Conservation (phyloP, 2,329 filamentous ascomycete species). For the Zymoseptoria ardabiliae region DNA sequence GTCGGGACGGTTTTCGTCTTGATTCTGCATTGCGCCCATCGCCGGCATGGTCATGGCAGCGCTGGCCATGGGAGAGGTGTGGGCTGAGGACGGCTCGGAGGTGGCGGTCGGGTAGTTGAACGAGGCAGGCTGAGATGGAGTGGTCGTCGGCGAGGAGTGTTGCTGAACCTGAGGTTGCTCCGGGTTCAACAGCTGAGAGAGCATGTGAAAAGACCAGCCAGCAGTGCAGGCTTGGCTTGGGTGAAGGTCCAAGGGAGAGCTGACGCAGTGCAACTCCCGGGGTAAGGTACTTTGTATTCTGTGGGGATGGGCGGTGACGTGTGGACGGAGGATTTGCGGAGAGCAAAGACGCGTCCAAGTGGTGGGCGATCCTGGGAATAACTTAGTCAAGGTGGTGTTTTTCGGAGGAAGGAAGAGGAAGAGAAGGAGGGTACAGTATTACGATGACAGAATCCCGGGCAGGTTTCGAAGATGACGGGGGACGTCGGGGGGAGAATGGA, state of each 20-base stretch:
- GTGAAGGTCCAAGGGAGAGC: neutral
- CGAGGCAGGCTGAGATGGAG: slow-evolving; percentile 1
- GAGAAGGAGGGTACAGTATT: no score
- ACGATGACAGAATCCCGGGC: no score
- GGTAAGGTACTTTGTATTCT: neutral
- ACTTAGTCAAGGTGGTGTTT: no score
- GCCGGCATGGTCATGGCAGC: slow-evolving; percentile 38
- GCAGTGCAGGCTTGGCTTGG: neutral
- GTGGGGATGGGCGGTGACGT: neutral
- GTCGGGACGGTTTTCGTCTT: slow-evolving; percentile 65
- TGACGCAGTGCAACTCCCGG: neutral
- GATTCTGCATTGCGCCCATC: slow-evolving; percentile 55
- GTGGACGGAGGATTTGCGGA: neutral
- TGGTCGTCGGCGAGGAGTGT: slow-evolving; percentile 8
- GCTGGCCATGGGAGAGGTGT: slow-evolving; percentile 31
- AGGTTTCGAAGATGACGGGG: no score
- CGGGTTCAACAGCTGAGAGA: slow-evolving; percentile 26
- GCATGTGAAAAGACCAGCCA: slow-evolving; percentile 19
- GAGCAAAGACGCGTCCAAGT: neutral
- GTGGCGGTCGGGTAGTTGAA: slow-evolving; percentile 2
- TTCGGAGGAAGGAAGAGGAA: no score
- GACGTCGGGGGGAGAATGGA: no score
- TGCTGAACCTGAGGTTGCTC: slow-evolving; percentile 10
- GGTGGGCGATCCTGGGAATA: neutral
- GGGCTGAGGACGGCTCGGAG: slow-evolving; percentile 8